Conservation (phyloP, 1,139 yeast genomes). For the Suhomyces choctaworum region DNA sequence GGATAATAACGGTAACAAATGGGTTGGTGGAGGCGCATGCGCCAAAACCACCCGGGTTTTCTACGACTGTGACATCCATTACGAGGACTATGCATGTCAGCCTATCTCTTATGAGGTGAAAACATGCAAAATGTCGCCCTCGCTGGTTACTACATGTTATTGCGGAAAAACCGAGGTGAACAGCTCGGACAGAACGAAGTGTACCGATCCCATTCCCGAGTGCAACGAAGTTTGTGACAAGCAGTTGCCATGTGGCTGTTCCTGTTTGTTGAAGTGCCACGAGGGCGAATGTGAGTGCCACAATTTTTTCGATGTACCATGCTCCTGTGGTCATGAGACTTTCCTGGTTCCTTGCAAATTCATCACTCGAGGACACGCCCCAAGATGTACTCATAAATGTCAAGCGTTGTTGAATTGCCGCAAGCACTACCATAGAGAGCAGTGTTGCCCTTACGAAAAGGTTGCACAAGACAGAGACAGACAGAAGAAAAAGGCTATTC, state of each 20-base stretch:
- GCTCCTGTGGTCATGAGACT: constrained; percentile 51
- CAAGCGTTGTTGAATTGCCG: constrained; percentile 76
- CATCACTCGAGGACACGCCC: constrained; percentile 47
- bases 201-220: constrained; percentile 77
- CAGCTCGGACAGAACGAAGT: constrained; percentile 43
- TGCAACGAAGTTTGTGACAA: constrained; percentile 70
- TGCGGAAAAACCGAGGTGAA: constrained; percentile 61
- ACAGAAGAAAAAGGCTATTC: constrained; percentile 48
- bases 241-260: constrained; percentile 68
- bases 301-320: constrained; percentile 43
- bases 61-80: constrained; percentile 70
- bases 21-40: constrained; percentile 71
- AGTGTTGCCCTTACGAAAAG: constrained; percentile 72
- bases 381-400: constrained; percentile 75
- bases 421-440: constrained; percentile 68
- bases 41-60: constrained; percentile 46
- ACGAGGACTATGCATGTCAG: constrained; percentile 59
- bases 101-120: constrained; percentile 44
- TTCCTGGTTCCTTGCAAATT: constrained; percentile 67
- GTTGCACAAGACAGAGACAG: constrained; percentile 65
- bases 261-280: constrained; percentile 71
- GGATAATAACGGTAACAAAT: constrained; percentile 26
- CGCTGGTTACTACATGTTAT: constrained; percentile 60
- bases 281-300: constrained; percentile 74
- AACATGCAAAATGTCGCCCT: constrained; percentile 66